phyloP scores from a whole-genome alignment of 768 basidiomycete genomes.

The Agrocybe praecox region DNA sequence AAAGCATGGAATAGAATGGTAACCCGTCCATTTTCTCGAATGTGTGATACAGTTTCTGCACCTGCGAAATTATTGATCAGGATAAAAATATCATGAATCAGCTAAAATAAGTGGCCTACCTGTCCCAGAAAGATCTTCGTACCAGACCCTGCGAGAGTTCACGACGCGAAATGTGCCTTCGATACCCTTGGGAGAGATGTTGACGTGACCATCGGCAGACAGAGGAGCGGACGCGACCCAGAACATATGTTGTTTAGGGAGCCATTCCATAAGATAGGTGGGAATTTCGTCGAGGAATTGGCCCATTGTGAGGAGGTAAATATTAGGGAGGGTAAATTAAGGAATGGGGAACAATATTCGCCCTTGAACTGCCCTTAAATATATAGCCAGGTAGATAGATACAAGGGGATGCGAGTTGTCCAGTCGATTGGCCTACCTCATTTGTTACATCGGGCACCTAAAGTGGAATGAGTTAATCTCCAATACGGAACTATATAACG shows the following conservation, averaged over 20 bases:
- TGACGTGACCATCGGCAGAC: constrained; percentile 57
- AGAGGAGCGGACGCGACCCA: constrained; percentile 75
- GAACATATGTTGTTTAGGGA: constrained; percentile 64
- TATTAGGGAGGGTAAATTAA: neutral
- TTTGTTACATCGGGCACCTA: constrained; percentile 5
- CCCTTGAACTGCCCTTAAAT: neutral
- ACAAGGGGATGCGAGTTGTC: neutral
- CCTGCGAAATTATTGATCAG: constrained; percentile 22
- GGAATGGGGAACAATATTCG: neutral
- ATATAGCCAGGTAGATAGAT: neutral
- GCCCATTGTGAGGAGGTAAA: constrained; percentile 42
- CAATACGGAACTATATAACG: neutral
- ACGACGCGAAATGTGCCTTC: constrained; percentile 63
- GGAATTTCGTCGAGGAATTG: constrained; percentile 61
- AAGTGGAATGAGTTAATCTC: neutral
- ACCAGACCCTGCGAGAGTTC: constrained; percentile 61
- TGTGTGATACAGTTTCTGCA: constrained; percentile 46
- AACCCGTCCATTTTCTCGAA: constrained; percentile 63
- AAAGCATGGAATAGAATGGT: constrained; percentile 67
- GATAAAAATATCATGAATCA: neutral
- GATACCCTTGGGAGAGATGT: constrained; percentile 68
- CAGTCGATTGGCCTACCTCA: constrained; percentile 5
- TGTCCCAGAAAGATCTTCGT: constrained; percentile 73
- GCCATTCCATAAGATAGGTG: constrained; percentile 54
- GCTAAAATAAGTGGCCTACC: constrained; percentile 36